Evolutionary conservation across 805 yeast species (phyloP), one percentile per base, ranked within the genome.

Genomic region (Dipodascopsis uninucleata): DNA sequence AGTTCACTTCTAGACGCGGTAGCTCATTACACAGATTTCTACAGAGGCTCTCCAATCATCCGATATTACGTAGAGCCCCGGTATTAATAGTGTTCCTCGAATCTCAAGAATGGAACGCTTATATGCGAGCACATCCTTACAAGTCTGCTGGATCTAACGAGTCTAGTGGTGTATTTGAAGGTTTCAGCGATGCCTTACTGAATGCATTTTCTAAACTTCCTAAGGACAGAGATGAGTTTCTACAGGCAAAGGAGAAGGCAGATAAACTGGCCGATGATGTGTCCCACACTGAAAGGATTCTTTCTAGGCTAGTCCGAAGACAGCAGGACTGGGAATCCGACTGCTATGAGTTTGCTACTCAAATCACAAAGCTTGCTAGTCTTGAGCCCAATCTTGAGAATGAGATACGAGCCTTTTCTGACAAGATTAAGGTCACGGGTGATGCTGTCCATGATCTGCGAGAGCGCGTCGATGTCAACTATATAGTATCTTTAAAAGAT

Each of bases 131-230:
- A 8, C 53, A 48, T 14, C 58, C 78, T 53, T 61, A 79, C 37
- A 78, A 76, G 57, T 51, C 68, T 1, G 29, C 36, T 4, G 42
- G 41, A 12, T 43, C 43, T 1, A 18, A 47, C 10, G 43, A 46
- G 3, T 59, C 60, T 20, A 37, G 45, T 10, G 77, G 75, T 22
- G 75, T 77, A 33, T 76, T 78, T 50, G 98, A 93, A 39, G 79
- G 85, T 10, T 74, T 90, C n/a, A 81, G 95, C 0, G 98, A 90
- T 60, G 82, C 85, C 2, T 79, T 93, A 33, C 84, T 90, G 82
- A 90, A 90, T 61, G 95, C 95, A n/a, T 86, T 90, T 60, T 82
- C 90, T 44, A 81, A 85, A 38, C 81, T 82, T 4, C 70, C 75
- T 37, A 66, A 71, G 39, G 85, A 81, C 57, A 64, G 69, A 21